Evolutionary conservation across 2,329 filamentous ascomycete genomes (phyloP).

Genomic region (Fusarium equiseti): DNA sequence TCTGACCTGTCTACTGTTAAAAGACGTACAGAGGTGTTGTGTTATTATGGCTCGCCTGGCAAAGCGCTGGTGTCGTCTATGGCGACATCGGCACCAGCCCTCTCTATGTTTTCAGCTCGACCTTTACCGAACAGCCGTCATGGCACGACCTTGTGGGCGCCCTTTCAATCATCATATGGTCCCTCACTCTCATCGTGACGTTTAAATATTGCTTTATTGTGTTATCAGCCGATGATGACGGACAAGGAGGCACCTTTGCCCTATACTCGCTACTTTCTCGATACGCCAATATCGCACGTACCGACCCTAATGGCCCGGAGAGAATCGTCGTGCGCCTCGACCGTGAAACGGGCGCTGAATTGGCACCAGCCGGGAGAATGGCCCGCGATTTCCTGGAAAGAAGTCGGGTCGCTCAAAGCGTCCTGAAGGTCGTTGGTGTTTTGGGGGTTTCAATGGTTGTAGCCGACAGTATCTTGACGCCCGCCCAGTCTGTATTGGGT

Average conservation of each 20-base stretch:
- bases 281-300: constrained; percentile 69
- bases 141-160: constrained; percentile 72
- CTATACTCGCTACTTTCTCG: constrained; percentile 73
- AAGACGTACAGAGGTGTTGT: constrained; percentile 48
- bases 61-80: constrained; percentile 75
- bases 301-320: constrained; percentile 65
- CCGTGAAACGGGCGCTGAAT: constrained; percentile 67
- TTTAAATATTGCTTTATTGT: constrained; percentile 77
- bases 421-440: constrained; percentile 72
- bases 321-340: constrained; percentile 69
- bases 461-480: constrained; percentile 74
- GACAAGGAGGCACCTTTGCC: constrained; percentile 77
- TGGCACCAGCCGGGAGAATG: constrained; percentile 63
- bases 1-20: constrained; percentile 18
- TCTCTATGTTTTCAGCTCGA: constrained; percentile 79
- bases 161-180: constrained; percentile 77
- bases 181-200: constrained; percentile 75
- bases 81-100: constrained; percentile 76
- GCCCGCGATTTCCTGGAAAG: constrained; percentile 70
- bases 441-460: constrained; percentile 77
- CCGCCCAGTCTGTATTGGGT: constrained; percentile 77
- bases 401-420: constrained; percentile 61
- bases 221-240: constrained; percentile 75
- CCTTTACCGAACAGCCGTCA: constrained; percentile 67
- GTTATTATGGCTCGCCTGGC: constrained; percentile 67